These are phyloP conservation scores for Lentinus brumalis DNA, from an alignment of 768 basidiomycete species.

Conservation along the genomic window DNA sequence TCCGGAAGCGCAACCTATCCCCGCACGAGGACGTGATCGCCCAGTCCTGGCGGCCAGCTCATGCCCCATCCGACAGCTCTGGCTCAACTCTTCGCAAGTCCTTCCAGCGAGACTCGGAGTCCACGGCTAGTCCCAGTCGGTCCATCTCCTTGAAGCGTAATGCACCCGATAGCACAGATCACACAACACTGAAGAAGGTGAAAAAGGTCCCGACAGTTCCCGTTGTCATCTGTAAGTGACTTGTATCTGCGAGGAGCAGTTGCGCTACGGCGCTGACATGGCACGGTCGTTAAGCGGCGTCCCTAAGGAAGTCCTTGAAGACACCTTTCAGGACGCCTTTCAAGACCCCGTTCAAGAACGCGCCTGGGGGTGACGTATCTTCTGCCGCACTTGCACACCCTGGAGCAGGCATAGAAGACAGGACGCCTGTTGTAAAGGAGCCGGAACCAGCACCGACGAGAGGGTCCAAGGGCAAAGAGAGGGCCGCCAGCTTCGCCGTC, in stretches of 20 bases:
- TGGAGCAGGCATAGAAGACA: too few relatives aligned
- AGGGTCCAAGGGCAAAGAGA: background rate
- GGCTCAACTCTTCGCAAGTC: background rate
- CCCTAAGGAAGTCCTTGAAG: constrained; percentile 11
- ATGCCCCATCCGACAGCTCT: background rate
- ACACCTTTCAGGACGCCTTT: constrained; percentile 31
- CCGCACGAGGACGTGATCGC: constrained; percentile 36
- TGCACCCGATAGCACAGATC: constrained; percentile 10
- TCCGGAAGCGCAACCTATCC: constrained; percentile 52
- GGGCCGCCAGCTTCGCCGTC: background rate
- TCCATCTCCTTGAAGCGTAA: constrained; percentile 12
- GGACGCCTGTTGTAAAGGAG: too few relatives aligned
- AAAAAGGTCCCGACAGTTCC: constrained; percentile 4
- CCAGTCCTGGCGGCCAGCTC: constrained; percentile 12
- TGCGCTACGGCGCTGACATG: background rate
- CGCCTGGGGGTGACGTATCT: constrained; percentile 4
- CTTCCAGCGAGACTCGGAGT: background rate
- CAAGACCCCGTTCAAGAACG: constrained; percentile 21
- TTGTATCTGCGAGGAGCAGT: too few relatives aligned
- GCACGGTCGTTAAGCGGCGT: constrained; percentile 6
- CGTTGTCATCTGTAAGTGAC: constrained; percentile 17
- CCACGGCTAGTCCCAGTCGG: background rate
- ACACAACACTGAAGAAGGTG: constrained; percentile 2
- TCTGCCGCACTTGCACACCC: background rate
- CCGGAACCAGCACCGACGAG: too few relatives aligned